A percentile compares a stretch with the other conserved stretches of the same genome.
These are phyloP conservation scores for Sclerotinia minor DNA, from an alignment of 2,329 filamentous ascomycete genomes.

Conservation along the genomic window DNA sequence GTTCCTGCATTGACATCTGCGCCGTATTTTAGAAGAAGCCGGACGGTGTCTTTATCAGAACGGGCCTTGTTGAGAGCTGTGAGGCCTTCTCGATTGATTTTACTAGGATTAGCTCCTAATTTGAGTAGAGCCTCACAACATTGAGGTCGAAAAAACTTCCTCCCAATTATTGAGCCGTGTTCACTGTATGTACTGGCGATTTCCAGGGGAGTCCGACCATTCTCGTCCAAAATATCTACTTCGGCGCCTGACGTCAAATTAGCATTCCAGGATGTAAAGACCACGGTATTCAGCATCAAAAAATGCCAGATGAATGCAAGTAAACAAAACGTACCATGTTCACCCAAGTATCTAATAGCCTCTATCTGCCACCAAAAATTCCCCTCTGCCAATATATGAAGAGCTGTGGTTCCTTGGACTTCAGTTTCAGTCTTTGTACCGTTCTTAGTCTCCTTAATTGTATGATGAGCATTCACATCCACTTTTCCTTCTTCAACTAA, in stretches of 20 bases:
- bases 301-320: background rate
- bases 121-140: conserved; percentile 21
- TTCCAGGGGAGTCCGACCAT: conserved; percentile 29
- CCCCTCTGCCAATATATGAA: conserved; percentile 27
- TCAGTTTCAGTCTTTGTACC: background rate
- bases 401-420: conserved; percentile 12
- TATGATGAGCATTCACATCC: conserved; percentile 39
- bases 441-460: background rate
- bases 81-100: background rate
- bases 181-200: conserved; percentile 17
- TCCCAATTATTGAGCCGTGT: background rate
- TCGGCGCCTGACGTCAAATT: conserved; percentile 28
- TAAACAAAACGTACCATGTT: conserved; percentile 26
- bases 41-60: conserved; percentile 28
- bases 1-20: conserved; percentile 38
- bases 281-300: no score
- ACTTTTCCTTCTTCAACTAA: conserved; percentile 43
- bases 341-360: conserved; percentile 33
- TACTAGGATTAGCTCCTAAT: conserved; percentile 25
- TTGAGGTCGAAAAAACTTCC: background rate
- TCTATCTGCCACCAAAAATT: conserved; percentile 29
- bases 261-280: background rate
- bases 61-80: conserved; percentile 12
- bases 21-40: conserved; percentile 40
- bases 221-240: conserved; percentile 30